Percentiles rank a stretch among this genome's conserved stretches.
phyloP scores from a whole-genome alignment of 164 flowering plant genomes.

The Houttuynia cordata region DNA sequence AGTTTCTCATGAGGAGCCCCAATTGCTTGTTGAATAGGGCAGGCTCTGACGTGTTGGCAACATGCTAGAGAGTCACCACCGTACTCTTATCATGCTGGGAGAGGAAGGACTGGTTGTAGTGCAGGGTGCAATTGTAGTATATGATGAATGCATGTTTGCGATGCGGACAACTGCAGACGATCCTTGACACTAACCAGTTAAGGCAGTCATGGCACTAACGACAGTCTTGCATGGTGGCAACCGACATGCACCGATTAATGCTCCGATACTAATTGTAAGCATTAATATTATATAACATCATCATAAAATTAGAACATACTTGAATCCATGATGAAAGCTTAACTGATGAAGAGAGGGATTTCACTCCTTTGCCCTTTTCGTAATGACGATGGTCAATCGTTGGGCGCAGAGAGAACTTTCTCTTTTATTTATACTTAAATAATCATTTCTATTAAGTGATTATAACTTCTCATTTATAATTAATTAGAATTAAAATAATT shows the following conservation, averaged over 20 bases:
- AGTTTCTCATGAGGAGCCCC: not conserved
- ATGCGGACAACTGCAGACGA: conserved; percentile 3
- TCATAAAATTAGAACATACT: no score
- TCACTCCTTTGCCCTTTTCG: no score
- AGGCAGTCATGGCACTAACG: conserved; percentile 8
- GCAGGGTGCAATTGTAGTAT: conserved; percentile 6
- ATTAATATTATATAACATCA: no score
- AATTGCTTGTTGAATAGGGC: not conserved
- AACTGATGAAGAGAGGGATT: no score
- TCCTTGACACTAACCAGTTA: not conserved
- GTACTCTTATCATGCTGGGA: not conserved
- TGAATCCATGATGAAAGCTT: no score
- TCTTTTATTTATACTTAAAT: no score
- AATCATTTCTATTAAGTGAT: no score
- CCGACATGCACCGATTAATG: conserved; percentile 9
- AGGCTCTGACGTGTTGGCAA: not conserved
- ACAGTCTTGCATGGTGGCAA: not conserved
- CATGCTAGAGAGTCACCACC: not conserved
- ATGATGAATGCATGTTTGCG: conserved; percentile 2
- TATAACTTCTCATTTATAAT: no score
- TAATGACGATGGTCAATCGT: no score
- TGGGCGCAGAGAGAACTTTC: conserved; percentile 6
- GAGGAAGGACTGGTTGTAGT: conserved; percentile 3
- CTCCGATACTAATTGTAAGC: no score
- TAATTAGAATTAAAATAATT: no score